Conservation (phyloP, 371 early-diverging fungal genomes). For the Syncephalis plumigaleata region DNA sequence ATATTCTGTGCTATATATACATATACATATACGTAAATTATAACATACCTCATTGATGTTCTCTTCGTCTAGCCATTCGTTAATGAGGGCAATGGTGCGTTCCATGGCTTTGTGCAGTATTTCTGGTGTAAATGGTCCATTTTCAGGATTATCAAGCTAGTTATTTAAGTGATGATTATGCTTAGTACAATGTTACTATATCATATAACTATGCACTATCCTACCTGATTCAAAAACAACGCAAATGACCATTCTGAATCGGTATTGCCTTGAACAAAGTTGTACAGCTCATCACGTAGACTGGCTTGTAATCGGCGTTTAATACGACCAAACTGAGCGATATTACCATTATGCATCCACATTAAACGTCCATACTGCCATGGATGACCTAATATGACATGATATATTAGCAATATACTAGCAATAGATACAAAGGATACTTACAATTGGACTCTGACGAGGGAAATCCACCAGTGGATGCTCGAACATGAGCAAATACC, state of each 20-base stretch:
- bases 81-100: slow-evolving; percentile 48
- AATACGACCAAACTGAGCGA: slow-evolving; percentile 51
- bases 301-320: slow-evolving; percentile 46
- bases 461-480: slow-evolving; percentile 51
- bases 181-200: no score
- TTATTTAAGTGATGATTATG: no score
- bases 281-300: slow-evolving; percentile 47
- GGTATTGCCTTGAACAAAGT: slow-evolving; percentile 61
- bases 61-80: slow-evolving; percentile 44
- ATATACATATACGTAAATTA: background rate
- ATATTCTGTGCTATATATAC: background rate
- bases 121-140: slow-evolving; percentile 23
- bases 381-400: slow-evolving; percentile 37
- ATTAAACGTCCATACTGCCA: slow-evolving; percentile 59
- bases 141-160: slow-evolving; percentile 33
- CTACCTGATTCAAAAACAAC: slow-evolving; percentile 56
- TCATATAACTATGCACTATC: no score
- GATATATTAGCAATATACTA: background rate
- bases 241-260: slow-evolving; percentile 81
- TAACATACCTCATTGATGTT: slow-evolving; percentile 23
- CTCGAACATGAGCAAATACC: slow-evolving; percentile 76
- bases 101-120: slow-evolving; percentile 57
- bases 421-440: slow-evolving; percentile 5
- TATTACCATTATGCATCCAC: slow-evolving; percentile 84
- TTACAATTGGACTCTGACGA: slow-evolving; percentile 70